Base-by-base conservation (phyloP, 2,329 filamentous ascomycete species). In the Plectosphaerella plurivora region DNA sequence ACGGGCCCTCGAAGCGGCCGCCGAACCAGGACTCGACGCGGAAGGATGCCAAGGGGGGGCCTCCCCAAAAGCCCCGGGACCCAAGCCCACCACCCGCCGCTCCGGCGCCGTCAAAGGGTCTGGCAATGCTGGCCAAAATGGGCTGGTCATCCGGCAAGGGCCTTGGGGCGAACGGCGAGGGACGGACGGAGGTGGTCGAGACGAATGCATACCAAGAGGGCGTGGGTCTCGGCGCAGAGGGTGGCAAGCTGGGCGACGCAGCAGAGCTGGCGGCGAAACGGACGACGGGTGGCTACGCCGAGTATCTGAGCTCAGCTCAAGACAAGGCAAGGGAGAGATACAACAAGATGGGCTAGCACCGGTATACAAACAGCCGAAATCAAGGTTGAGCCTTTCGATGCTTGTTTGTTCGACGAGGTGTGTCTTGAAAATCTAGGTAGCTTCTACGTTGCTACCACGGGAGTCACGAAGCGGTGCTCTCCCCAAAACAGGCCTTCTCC, bases 91-190 rank as follows among this genome's bases (percentile, higher is more conserved):
- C 51, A 2, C 51, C 64, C 8, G 66, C 71, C 33, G 68, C 74
- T 7, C 64, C 65, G 48, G 69, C 74, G 54, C 16, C 16, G 7
- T 84, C 82, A 36, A 88, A 86, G 65, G 85, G 86, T 12, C 83
- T 83, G 0, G 81, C 82, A 3, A 75, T 89, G 62, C 73, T 90
- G 39, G 82, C 83, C 39, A 89, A 89, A 72, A 87, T 88, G 82
- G 87, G 87, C 24, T 89, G 86, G 86, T 82, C 73, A 20, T 73
- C 77, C 1, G 86, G 87, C 9, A 75, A 78, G 52, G 86, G 87
- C 0, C 72, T 89, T 4, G 87, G 87, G 2, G 83, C 79, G 0
- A 76, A 79, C 45, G 83, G 82, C 6, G 76, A 77, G 6, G 87
- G 87, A 0, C 76, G 81, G 44, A 87, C 81, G 0, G 79, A 85